phyloP scores from a whole-genome alignment of 352 stramenopile species.

The Pelagophyceae sp. region DNA sequence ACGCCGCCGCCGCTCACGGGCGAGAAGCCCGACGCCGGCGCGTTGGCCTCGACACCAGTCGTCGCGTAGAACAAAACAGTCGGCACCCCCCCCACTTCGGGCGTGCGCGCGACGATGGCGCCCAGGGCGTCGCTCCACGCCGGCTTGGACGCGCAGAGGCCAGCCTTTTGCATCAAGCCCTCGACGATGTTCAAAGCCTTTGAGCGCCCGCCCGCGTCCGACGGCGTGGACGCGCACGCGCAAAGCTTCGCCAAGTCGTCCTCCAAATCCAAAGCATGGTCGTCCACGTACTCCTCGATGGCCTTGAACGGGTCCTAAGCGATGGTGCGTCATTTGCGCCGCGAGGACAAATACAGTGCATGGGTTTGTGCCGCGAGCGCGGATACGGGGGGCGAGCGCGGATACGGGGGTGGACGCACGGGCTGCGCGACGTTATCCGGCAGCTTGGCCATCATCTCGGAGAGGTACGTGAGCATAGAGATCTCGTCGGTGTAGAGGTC shows the following conservation, averaged over 20 bases:
- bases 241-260: not conserved
- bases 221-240: not conserved
- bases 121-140: not conserved
- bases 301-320: not conserved
- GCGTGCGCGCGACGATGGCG: not conserved
- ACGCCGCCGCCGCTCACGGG: not conserved
- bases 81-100: not conserved
- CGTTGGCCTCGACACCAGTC: not conserved
- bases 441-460: not conserved
- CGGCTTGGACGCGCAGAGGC: not conserved
- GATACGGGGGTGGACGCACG: too few species aligned
- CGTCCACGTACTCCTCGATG: not conserved
- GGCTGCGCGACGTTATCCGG: not conserved
- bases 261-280: not conserved
- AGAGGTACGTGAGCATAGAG: constrained; percentile 1
- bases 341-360: too few species aligned
- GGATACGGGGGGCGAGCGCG: too few species aligned
- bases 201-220: not conserved
- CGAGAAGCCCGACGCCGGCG: not conserved
- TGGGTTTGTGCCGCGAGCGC: too few species aligned
- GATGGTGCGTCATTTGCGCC: too few species aligned
- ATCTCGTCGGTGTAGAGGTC: not conserved
- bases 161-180: not conserved
- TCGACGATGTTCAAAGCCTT: not conserved
- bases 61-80: constrained; percentile 1